A percentile compares a stretch with the other conserved stretches of the same genome.
Conservation (phyloP, 2,329 filamentous ascomycete species). For the Neospermospora avenae region DNA sequence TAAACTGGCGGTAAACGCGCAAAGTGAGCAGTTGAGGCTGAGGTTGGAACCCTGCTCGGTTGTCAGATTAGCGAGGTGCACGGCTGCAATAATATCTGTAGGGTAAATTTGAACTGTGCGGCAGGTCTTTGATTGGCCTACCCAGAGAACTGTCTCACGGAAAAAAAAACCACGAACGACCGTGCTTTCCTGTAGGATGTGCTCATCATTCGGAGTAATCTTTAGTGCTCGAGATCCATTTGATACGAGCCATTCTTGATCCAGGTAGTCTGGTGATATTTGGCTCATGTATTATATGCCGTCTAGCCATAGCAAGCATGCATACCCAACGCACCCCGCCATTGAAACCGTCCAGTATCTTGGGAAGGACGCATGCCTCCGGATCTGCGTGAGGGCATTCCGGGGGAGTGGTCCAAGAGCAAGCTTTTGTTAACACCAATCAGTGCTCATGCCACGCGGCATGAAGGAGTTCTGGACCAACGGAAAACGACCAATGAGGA, state of each 20-base stretch:
- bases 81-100: constrained; percentile 8
- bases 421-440: background rate
- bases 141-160: constrained; percentile 3
- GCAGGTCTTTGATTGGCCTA: background rate
- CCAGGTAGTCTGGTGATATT: background rate
- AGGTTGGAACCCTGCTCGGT: constrained; percentile 2
- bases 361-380: background rate
- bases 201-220: background rate
- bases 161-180: background rate
- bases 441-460: background rate
- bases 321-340: background rate
- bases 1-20: constrained; percentile 16
- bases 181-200: constrained; percentile 1
- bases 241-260: background rate
- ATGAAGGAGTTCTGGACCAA: background rate
- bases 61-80: constrained; percentile 2
- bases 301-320: background rate
- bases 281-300: background rate
- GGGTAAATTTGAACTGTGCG: background rate
- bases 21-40: constrained; percentile 11
- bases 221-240: background rate
- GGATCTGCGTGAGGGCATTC: background rate
- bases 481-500: background rate
- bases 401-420: background rate
- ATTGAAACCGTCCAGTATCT: background rate